Base-by-base conservation (phyloP, 176 grass and related monocot genomes). In the Carex pumila region DNA sequence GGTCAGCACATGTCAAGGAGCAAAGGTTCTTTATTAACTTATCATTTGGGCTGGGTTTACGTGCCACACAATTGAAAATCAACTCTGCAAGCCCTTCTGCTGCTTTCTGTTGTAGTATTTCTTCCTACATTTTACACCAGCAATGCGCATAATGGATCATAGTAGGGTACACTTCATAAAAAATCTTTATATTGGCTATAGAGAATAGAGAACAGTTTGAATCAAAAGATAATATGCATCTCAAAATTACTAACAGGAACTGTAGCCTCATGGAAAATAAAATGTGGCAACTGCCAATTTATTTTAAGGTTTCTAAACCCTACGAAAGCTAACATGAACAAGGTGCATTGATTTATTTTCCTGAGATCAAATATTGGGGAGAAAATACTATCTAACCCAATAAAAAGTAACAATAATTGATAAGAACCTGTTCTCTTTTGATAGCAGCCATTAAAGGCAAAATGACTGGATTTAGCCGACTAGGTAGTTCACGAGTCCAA, bases 401-500 rank as follows among this genome's bases (percentile, higher is more conserved):
- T 67, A 62, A 57, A 81, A 73, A 43, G 6, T 37, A 70, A 31
- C 18, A 84, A 69, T 4, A 81, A 53, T 31, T 25, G 82, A 75
- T 4, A 81, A 53, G 80, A 76, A 95, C 96, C 91, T 99, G 96
- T 62, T 99, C 96, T 85, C 96, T 90, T 90, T 93, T 99, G 65
- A 99, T 86, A 73, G 96, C 91, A 89, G 96, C 96, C 96, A 99
- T 99, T 90, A 99, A 89, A 86, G 96, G 96, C 61, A 99, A 90
- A 95, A 99, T 99, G 36, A 99, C 88, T 85, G 96, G 96, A 71
- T 99, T 99, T 65, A 99, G 88, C 60, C 89, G 92, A 67, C 83
- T 89, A 85, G 96, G 96, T 81, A 99, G 88, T 71, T 88, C 87
- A 50, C 88, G 81, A 91, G 91, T 99, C 96, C 96, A 99, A 56